Evolutionary conservation across 768 basidiomycete species (phyloP).

Genomic region (Tulasnella sp.): DNA sequence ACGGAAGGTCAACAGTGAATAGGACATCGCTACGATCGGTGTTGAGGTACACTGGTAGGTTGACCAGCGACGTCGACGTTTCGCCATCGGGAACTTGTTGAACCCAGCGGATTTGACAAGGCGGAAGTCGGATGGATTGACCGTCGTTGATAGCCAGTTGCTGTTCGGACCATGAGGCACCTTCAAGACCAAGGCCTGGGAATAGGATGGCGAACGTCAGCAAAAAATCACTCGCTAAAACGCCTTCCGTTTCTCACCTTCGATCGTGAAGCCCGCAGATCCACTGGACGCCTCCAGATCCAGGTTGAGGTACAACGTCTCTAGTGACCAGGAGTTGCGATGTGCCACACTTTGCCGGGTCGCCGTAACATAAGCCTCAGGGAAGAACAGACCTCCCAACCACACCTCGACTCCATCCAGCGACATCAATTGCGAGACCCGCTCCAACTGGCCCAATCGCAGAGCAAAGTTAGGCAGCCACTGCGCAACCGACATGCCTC

Average conservation of each 20-base stretch:
- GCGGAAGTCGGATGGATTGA: conserved; percentile 60
- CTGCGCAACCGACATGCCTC: conserved; percentile 66
- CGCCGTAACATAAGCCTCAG: conserved; percentile 92
- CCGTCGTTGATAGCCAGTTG: conserved; percentile 77
- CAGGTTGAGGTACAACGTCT: conserved; percentile 69
- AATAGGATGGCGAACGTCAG: conserved; percentile 2
- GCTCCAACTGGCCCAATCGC: conserved; percentile 74
- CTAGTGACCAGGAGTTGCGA: conserved; percentile 82
- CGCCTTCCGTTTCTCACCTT: conserved; percentile 49
- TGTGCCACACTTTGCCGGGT: conserved; percentile 95
- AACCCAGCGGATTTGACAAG: conserved; percentile 84
- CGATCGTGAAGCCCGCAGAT: conserved; percentile 71
- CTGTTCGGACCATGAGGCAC: conserved; percentile 64
- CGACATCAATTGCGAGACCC: conserved; percentile 52
- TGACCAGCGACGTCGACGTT: conserved; percentile 39
- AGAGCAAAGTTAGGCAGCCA: conserved; percentile 78
- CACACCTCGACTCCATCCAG: conserved; percentile 68
- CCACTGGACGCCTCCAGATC: conserved; percentile 75
- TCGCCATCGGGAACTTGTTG: conserved; percentile 34
- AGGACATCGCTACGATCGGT: conserved; percentile 79
- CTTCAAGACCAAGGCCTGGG: conserved; percentile 75
- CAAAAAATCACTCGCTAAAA: background rate
- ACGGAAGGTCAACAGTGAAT: conserved; percentile 79
- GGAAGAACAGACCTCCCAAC: conserved; percentile 93
- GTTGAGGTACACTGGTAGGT: conserved; percentile 89